phyloP scores from a whole-genome alignment of 2,329 filamentous ascomycete species.

The Penicillium paneum region DNA sequence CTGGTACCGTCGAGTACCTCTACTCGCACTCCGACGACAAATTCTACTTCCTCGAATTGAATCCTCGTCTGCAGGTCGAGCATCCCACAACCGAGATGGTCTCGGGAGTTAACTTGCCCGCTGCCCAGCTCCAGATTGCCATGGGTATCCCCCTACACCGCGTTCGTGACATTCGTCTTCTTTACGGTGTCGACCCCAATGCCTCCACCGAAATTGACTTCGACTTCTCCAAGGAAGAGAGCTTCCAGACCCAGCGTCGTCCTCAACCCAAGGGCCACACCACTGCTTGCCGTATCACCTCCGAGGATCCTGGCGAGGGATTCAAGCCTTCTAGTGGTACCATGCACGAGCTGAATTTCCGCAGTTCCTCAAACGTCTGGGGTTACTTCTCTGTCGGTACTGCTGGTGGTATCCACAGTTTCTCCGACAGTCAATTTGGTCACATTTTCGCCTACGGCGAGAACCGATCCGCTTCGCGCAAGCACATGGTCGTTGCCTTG shows the following conservation, averaged over 20 bases:
- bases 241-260: constrained; percentile 77
- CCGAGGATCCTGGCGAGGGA: constrained; percentile 95
- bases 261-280: constrained; percentile 94
- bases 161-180: constrained; percentile 89
- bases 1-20: constrained; percentile 97
- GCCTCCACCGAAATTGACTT: constrained; percentile 88
- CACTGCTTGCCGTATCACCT: constrained; percentile 98
- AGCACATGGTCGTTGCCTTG: constrained; percentile 98
- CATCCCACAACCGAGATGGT: constrained; percentile 99
- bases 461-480: constrained; percentile 90
- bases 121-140: constrained; percentile 95
- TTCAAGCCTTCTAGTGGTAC: constrained; percentile 99
- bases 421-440: constrained; percentile 97
- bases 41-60: constrained; percentile 98
- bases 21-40: constrained; percentile 98
- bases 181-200: constrained; percentile 94
- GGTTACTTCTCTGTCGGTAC: constrained; percentile 99
- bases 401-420: constrained; percentile 95
- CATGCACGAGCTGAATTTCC: constrained; percentile 98
- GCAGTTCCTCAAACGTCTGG: constrained; percentile 98
- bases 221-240: constrained; percentile 84
- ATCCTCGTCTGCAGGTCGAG: constrained; percentile 98
- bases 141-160: constrained; percentile 97
- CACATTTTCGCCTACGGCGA: constrained; percentile 99
- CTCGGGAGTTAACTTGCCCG: constrained; percentile 92